Evolutionary conservation across 371 early-diverging fungal genomes (phyloP).

Genomic region (Mucor ambiguus): DNA sequence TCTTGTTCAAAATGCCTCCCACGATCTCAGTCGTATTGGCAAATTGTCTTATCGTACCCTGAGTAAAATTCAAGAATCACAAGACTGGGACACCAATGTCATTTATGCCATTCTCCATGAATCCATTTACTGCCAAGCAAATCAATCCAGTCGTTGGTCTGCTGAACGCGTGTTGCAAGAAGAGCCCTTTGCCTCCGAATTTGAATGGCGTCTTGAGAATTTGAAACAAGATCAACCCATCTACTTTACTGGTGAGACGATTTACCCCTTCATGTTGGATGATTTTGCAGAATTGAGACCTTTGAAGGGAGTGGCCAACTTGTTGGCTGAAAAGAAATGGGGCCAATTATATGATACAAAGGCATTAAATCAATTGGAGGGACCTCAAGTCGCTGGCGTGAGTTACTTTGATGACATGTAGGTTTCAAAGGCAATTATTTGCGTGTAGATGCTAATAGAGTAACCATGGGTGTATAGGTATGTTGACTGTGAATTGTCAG

Average conservation of each 20-base stretch:
- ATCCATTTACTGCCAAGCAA: constrained; percentile 69
- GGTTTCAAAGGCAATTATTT: constrained; percentile 10
- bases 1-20: constrained; percentile 52
- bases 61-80: constrained; percentile 39
- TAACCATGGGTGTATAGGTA: constrained; percentile 39
- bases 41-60: constrained; percentile 57
- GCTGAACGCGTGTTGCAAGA: constrained; percentile 61
- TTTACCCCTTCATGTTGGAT: constrained; percentile 80
- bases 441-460: neutral
- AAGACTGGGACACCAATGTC: constrained; percentile 64
- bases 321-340: constrained; percentile 65
- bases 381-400: constrained; percentile 68
- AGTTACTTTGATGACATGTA: constrained; percentile 77
- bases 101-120: constrained; percentile 76
- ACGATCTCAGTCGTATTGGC: constrained; percentile 54
- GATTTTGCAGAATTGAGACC: constrained; percentile 68
- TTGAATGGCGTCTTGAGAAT: constrained; percentile 54
- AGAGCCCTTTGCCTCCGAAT: constrained; percentile 47
- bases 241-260: constrained; percentile 64
- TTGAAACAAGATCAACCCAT: constrained; percentile 35
- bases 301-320: constrained; percentile 62
- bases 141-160: constrained; percentile 65
- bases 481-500: constrained; percentile 67
- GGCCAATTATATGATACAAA: constrained; percentile 60
- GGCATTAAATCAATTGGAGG: constrained; percentile 47